phyloP scores from a whole-genome alignment of 305 asterid genomes.

The Fraxinus sp. region DNA sequence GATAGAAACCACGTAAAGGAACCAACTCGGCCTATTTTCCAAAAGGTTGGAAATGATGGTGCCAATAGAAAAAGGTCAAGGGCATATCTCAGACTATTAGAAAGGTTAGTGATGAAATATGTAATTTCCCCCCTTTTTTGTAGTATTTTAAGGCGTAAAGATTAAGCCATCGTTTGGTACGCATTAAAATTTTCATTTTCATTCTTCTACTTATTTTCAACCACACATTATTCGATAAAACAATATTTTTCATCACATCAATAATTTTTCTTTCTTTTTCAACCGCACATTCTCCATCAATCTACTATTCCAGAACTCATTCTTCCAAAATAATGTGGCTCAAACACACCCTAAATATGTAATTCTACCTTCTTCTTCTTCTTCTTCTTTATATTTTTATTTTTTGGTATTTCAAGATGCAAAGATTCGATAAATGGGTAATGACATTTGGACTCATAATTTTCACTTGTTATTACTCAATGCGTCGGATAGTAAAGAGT shows the following conservation, averaged over 20 bases:
- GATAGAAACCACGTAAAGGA: not conserved
- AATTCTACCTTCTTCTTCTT: not conserved
- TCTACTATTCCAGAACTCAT: too few relatives aligned
- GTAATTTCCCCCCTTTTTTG: not conserved
- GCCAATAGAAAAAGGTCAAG: not conserved
- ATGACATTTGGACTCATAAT: not conserved
- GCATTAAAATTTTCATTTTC: too few relatives aligned
- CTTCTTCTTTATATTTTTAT: too few relatives aligned
- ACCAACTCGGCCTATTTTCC: not conserved
- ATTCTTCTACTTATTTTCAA: too few relatives aligned
- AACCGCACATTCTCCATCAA: too few relatives aligned
- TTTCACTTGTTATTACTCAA: not conserved
- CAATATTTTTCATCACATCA: too few relatives aligned
- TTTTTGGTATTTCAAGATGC: not conserved
- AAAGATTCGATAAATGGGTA: not conserved
- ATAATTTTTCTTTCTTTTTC: too few relatives aligned
- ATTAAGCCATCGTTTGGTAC: too few relatives aligned
- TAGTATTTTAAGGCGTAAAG: not conserved
- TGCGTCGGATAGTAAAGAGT: not conserved
- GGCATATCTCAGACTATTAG: not conserved
- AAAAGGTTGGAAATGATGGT: not conserved
- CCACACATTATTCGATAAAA: too few relatives aligned
- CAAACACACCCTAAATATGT: too few relatives aligned
- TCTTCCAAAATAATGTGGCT: too few relatives aligned
- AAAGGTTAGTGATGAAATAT: not conserved